Evolutionary conservation across 1,284 basidiomycete genomes (phyloP), one percentile per base, ranked within the genome.

Genomic region (Puccinia novopanici): DNA sequence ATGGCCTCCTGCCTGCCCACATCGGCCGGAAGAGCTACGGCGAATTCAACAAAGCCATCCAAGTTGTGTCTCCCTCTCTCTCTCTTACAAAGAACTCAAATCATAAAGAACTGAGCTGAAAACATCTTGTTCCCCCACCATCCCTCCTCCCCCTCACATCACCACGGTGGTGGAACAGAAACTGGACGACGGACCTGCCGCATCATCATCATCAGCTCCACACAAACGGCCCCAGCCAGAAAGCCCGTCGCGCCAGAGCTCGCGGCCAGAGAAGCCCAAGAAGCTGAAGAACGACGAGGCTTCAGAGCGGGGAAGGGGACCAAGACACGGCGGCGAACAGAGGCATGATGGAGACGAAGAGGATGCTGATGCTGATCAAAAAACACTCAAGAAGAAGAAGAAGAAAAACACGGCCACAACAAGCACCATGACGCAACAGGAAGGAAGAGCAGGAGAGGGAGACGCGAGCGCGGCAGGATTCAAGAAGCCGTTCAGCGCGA

Each of bases 11-110:
- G 24, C 67, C 67, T 24, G 67, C 68, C 54, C 68, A 71, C 10
- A 40, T 71, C 27, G 68, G 68, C 37, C 68, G 68, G 15, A 71
- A 71, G 68, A 71, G 68, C 52, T 71, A 37, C 48, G 68, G 68
- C 9, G 68, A 71, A 52, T 71, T 54, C 68, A 71, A 71, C 15
- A 34, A 37, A 55, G 19, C 68, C 22, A 54, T 71, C 68, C 68
- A 71, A 54, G 68, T 71, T 71, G 34, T 22, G 68, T 71, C 68
- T 27, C 63, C 37, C 48, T 52, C 22, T 70, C 12, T 70, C 13
- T 70, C 24, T 50, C 48, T 55, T n/a, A 9, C 63, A 37, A 37
- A 22, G 42, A 34, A 34, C 22, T 15, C 2, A 9, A 13, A 15
- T 30, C 45, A 37, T 19, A 4, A 24, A 34, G 15, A 8, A 19